Base-by-base conservation (phyloP, 176 grass and related monocot species). In the Raddia distichophylla region DNA sequence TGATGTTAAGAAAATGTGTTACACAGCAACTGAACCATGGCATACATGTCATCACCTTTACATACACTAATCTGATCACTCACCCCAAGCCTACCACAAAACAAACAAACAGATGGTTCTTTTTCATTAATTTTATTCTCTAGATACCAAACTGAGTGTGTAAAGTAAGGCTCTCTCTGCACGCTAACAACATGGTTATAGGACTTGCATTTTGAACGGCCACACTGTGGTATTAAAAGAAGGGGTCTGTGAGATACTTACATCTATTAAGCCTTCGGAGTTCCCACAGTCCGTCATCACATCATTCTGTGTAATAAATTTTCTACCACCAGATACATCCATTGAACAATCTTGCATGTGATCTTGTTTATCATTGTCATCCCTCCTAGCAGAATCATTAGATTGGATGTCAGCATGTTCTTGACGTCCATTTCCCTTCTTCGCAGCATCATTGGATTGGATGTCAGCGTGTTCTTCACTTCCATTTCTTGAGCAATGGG, bases 211-310 rank as follows among this genome's bases (percentile, higher is more conserved):
- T 87, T 71, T 33, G 9, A 46, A 12, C 33, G 33, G 61, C 40
- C 12, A 27, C 6, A 13, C 4, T 5, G 5, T 73, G 33, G n/a
- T 9, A 48, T 2, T 11, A 78, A 79, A 71, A 83, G 33, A 83
- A 83, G 42, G 42, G 51, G 53, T 75, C 14, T 55, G 7, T 43
- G 52, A 77, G 33, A 49, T 60, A 73, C 85, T 77, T 75, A 94
- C 91, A 86, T 94, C 92, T 89, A 84, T 83, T 75, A 94, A 84
- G 49, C 75, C 77, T 61, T 92, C 90, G 0, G 78, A 75, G 57
- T 89, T 89, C 18, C 77, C 90, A 6, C 27, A 73, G 19, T 89
- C 87, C 54, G 52, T 68, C 43, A 47, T 77, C 17, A 67, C 7
- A 42, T 67, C 80, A 80, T 81, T 67, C 50, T 86, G 83, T 65